phyloP scores from a whole-genome alignment of 768 basidiomycete species.

The Boletus vinaceobasis region DNA sequence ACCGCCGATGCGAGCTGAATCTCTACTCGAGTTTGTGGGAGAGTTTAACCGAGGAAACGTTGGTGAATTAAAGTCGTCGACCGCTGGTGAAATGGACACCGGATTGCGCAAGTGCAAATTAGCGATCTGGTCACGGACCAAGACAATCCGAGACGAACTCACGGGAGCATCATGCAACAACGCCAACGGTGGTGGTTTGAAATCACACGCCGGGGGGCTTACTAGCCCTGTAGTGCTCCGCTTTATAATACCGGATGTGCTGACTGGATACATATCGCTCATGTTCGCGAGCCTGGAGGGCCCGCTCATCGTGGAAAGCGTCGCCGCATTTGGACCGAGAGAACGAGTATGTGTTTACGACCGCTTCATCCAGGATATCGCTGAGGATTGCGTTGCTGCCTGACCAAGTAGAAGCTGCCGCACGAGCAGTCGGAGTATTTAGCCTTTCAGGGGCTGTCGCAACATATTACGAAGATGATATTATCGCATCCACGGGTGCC shows the following conservation, averaged over 20 bases:
- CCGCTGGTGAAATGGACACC: background rate
- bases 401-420: slow-evolving; percentile 49
- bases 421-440: slow-evolving; percentile 67
- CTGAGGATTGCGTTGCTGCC: background rate
- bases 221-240: slow-evolving; percentile 44
- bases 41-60: slow-evolving; percentile 46
- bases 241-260: slow-evolving; percentile 60
- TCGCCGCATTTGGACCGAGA: slow-evolving; percentile 69
- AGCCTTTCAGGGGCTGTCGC: slow-evolving; percentile 63
- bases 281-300: slow-evolving; percentile 35
- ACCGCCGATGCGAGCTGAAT: slow-evolving; percentile 41
- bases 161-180: background rate
- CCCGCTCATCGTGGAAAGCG: slow-evolving; percentile 54
- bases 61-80: slow-evolving; percentile 9
- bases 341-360: slow-evolving; percentile 48
- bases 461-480: slow-evolving; percentile 61
- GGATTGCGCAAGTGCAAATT: slow-evolving; percentile 35
- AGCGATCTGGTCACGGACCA: slow-evolving; percentile 52
- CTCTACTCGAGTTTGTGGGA: slow-evolving; percentile 52
- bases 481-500: slow-evolving; percentile 50
- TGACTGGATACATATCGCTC: slow-evolving; percentile 61
- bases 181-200: slow-evolving; percentile 1
- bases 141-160: slow-evolving; percentile 10
- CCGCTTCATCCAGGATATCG: background rate
- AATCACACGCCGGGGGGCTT: slow-evolving; percentile 9